Evolutionary conservation across 139 green algal species (phyloP), one percentile per base, ranked within the genome.

Genomic region (Eudorina sp.): DNA sequence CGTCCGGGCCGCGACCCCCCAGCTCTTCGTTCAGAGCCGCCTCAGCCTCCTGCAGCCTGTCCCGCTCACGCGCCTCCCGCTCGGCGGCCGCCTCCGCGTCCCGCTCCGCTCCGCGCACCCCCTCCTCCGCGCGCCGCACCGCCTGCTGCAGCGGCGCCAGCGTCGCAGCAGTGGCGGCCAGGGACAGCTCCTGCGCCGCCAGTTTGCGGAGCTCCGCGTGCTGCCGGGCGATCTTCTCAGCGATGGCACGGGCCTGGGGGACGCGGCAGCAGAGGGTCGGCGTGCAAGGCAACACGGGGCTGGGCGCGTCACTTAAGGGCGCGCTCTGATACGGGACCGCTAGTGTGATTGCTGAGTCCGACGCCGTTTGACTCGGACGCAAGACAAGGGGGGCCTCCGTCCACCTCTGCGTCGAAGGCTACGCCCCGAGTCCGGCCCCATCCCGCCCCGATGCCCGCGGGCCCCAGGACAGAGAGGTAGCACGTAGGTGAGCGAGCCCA

Each of bases 211-310:
- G 36, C 1, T 53, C 53, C 16, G 13, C 25, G 34, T 72, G 77
- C 53, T 43, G 51, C 23, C 53, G 19, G 4, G 23, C 25, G 45
- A 82, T 36, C 41, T 40, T 5, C 23, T 58, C n/a, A 7, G 38
- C 34, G 3, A 51, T n/a, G 36, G 40, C 41, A 19, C 18, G 9
- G 36, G 69, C 69, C 69, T 78, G 34, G 38, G 34, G 64, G 72
- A 99, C 99, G 41, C 86, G 91, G 29, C 36, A 64, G 83, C 95
- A 96, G 79, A 99, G 96, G 11, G 73, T 87, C 1, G 53, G 75
- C 60, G 55, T 23, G 3, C 4, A 25, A 23, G 5, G 55, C 55
- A 66, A 11, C 55, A 11, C 8, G 55, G 6, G 4, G 55, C 55
- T 66, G 7, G 27, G 29, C 29, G 5, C 8, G 55, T 34, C 55